Evolutionary conservation across 441 rosid genomes (phyloP), one percentile per base, ranked within the genome.

Genomic region (Gossypium gossypioides): DNA sequence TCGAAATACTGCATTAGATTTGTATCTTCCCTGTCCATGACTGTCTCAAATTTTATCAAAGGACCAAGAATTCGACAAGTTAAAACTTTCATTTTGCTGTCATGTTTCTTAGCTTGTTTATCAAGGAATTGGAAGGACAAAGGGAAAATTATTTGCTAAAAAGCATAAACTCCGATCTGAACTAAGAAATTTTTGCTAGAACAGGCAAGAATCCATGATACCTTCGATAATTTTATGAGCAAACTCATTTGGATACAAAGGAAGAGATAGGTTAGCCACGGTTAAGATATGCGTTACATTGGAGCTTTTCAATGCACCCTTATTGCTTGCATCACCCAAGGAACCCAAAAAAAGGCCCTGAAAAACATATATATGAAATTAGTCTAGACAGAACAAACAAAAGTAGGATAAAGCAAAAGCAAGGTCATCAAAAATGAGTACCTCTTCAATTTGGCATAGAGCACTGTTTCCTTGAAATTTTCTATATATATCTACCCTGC

Each of bases 281-380:
- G 86, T 84, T 75, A 85, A 80, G 37, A 87, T 63, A 71, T 84
- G 91, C 0, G 86, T 84, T 15, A 84, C 66, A 64, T 84, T 85
- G 32, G 69, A 81, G 60, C 81, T 77, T 79, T 76, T 87, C 59
- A 87, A 74, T 42, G 8, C 69, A 66, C 71, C 80, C 82, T 77
- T 85, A 56, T 85, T 85, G 63, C 50, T 65, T n/a, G 89, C 86
- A 74, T 82, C 87, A 59, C 75, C 77, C 54, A 76, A 10, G 62
- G 91, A 85, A 72, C 89, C 91, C 77, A 87, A 69, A 76, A 81
- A 84, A 15, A 85, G 83, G n/a, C 87, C 87, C 86, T 83, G 75
- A 71, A 71, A 7, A 63, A 2, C 9, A 18, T 54, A 7, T 12
- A 40, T 3, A 19, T 29, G 25, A 40, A 37, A 63, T 18, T 64